Base-by-base conservation (phyloP, 2,329 filamentous ascomycete species). In the Purpureocillium lavendulum region DNA sequence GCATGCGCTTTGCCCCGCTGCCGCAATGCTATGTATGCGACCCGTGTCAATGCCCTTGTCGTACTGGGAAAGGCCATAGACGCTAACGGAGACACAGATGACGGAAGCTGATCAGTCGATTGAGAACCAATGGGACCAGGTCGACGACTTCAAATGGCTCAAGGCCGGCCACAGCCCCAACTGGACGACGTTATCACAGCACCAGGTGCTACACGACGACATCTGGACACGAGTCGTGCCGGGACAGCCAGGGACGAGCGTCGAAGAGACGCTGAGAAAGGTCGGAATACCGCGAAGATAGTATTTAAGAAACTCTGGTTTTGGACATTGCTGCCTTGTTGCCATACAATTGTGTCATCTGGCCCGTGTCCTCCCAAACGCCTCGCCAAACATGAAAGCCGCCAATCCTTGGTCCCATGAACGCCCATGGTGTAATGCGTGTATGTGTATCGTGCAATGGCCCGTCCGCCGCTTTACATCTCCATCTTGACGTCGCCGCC, bases 111-210 rank as follows among this genome's bases (percentile, higher is more conserved):
- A 63, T n/a, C 37, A 50, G 30, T 34, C 45, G 6, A 47, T 54
- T 4, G 62, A 63, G 42, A 90, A 94, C 57, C 76, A 84, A 52
- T 98, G 87, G 87, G 75, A 89, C 50, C 80, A 92, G 53, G 85
- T 97, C 13, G 87, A 97, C 59, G 92, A 98, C 59, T 98, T 98
- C 70, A 94, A 94, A 64, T 97, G 92, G 92, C 74, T 96, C 46
- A 94, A 89, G 60, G 71, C 76, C 13, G 87, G 85, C 42, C 77
- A 78, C 24, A 96, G 87, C 55, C 92, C 92, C 2, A 89, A 98
- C 56, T 98, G 90, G 87, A 76, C 69, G 28, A 62, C 87, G 3
- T 51, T 97, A 16, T 67, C 76, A 2, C 71, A 78, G 38, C 67
- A 68, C 1, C 66, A 81, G 40, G 72, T 73, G 17, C 62, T 90